Evolutionary conservation across 305 asterid genomes (phyloP), one percentile per base, ranked within the genome.

Genomic region (Ruellia speciosa): DNA sequence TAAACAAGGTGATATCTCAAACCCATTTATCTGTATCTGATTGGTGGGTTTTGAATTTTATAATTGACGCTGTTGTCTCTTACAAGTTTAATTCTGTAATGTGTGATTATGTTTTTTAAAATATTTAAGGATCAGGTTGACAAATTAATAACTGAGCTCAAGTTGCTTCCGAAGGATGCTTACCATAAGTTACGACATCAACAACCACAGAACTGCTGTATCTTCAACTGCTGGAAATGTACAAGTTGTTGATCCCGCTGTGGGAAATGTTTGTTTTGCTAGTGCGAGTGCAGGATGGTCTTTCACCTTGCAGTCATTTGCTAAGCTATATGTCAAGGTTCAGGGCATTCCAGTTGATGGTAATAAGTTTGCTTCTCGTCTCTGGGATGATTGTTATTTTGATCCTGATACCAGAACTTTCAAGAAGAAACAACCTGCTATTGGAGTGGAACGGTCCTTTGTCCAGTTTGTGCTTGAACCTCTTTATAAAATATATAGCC

Each of bases 251-350:
- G 99, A 88, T 72, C 99, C 99, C 34, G 84, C 68, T n/a, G 49
- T 77, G 54, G 99, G 97, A 52, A 92, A 92, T 64, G 94, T 92
- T 59, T 92, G 97, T 73, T 92, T 92, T 61, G 99, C 97, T 68
- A 84, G 96, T 81, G 90, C 86, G n/a, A 92, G 75, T 71, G 99
- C 96, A 14, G 97, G 99, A 70, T 92, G 99, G 97, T 86, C 89
- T 0, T 88, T 92, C 76, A 88, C 99, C 49, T 73, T 92, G 76
- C 90, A 76, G 70, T 92, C 99, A 9, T 92, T 88, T 75, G 96
- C 97, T 40, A 92, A 88, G 81, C 81, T 92, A 37, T 92, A 88
- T 62, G 95, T 84, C 24, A 92, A 88, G 75, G 88, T 92, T 65
- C 97, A 92, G 18, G 99, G 99, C 34, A 76, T 92, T 66, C 88